phyloP scores from a whole-genome alignment of 2,329 filamentous ascomycete species.

The Fusarium cyanostomum region DNA sequence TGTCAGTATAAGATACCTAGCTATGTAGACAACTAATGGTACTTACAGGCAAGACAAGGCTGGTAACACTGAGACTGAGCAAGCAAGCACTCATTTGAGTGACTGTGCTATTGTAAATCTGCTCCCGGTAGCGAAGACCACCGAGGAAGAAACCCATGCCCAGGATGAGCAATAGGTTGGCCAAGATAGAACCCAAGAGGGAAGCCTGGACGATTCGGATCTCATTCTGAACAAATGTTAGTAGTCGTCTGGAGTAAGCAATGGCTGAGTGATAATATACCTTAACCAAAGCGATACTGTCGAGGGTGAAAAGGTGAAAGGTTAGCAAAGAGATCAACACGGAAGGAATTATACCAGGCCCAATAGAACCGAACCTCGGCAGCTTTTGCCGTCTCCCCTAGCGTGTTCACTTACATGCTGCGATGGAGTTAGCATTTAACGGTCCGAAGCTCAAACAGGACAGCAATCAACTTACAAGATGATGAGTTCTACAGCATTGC shows the following conservation, averaged over 20 bases:
- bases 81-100: constrained; percentile 97
- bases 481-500: constrained; percentile 82
- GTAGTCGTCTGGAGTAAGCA: neutral
- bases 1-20: constrained; percentile 54
- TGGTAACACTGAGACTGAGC: constrained; percentile 89
- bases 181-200: constrained; percentile 86
- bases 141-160: constrained; percentile 93
- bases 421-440: constrained; percentile 17
- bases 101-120: constrained; percentile 95
- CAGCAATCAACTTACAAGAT: constrained; percentile 65
- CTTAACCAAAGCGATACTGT: constrained; percentile 79
- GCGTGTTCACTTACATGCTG: constrained; percentile 62
- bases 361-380: neutral
- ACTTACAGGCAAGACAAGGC: constrained; percentile 80
- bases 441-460: neutral
- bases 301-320: constrained; percentile 32
- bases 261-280: constrained; percentile 36
- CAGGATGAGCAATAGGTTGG: constrained; percentile 87
- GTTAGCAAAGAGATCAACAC: constrained; percentile 21
- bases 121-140: constrained; percentile 86
- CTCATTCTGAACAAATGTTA: constrained; percentile 63
- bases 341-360: neutral
- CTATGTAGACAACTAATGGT: constrained; percentile 21
- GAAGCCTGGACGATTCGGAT: constrained; percentile 94
- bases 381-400: neutral